Conservation (phyloP, 257 asterid genomes). For the Datura wrightii region DNA sequence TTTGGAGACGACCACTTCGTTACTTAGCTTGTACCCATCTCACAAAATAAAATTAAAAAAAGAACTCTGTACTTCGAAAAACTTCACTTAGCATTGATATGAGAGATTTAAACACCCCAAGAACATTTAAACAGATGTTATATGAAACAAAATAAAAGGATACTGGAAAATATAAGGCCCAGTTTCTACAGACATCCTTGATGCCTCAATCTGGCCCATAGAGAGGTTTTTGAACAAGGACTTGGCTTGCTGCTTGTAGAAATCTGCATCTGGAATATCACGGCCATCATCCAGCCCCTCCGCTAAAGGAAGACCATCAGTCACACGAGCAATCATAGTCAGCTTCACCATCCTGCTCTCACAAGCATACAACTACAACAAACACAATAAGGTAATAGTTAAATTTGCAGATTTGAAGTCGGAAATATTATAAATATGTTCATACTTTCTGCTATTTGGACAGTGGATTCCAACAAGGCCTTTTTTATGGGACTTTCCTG, state of each 20-base stretch:
- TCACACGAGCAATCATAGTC: conserved; percentile 97
- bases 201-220: conserved; percentile 80
- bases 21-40: not conserved
- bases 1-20: not conserved
- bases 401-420: not conserved
- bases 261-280: conserved; percentile 81
- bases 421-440: not conserved
- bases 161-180: conserved; percentile 95
- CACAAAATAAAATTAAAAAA: not conserved
- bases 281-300: conserved; percentile 98
- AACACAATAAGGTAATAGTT: conserved; percentile 20
- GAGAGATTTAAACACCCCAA: not conserved
- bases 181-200: conserved; percentile 94
- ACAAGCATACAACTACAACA: conserved; percentile 36
- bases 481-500: not conserved
- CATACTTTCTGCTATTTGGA: not conserved
- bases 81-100: not conserved
- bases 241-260: conserved; percentile 90
- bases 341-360: conserved; percentile 78
- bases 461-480: not conserved
- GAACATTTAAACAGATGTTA: not conserved
- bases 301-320: conserved; percentile 91
- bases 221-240: conserved; percentile 86
- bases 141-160: conserved; percentile 48
- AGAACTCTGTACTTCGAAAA: not conserved